Evolutionary conservation across 352 stramenopile species (phyloP), one percentile per base, ranked within the genome.

Genomic region (Globisporangium parvum): DNA sequence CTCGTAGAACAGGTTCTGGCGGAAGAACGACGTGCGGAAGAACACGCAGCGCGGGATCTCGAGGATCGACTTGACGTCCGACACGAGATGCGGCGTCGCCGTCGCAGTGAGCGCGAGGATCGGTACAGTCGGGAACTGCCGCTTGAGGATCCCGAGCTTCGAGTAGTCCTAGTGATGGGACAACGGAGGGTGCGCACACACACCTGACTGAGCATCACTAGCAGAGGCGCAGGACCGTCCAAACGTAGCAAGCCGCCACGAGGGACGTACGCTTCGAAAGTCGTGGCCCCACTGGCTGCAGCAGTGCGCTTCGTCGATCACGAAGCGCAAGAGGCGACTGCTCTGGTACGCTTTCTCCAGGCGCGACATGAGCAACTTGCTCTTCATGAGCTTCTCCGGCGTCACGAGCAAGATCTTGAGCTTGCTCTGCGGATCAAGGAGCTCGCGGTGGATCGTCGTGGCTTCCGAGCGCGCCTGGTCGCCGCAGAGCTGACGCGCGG

Each of bases 281-380:
- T 93, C 84, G 57, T 92, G 85, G 0, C 86, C 85, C 85, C 85
- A 95, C 44, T 90, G 73, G 42, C 78, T 91, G 47, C 73, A 87
- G 51, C 86, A 96, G 47, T 96, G 85, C 3, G 81, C 84, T 70
- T 97, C 83, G 66, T 98, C 95, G 65, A 98, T 93, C 8, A 98
- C 93, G 69, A 98, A 97, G 9, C 91, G 77, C 49, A 88, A 79
- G 14, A 98, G 68, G 14, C 89, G 68, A 52, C 64, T 81, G 52
- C 35, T 76, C 60, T 86, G 71, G 55, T 94, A 78, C 9, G 95
- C 69, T 57, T 94, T 96, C 61, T 98, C 85, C n/a, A 98, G 69
- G 65, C 96, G 85, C 12, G 76, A 88, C 70, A 93, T 90, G 20
- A 98, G 75, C 28, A 88, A 70, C 31, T 92, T 88, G 51, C 78